Percentiles rank a stretch among this genome's conserved stretches.
Conservation (phyloP, 495 filamentous ascomycete genomes). For the Penicillium canescens region DNA sequence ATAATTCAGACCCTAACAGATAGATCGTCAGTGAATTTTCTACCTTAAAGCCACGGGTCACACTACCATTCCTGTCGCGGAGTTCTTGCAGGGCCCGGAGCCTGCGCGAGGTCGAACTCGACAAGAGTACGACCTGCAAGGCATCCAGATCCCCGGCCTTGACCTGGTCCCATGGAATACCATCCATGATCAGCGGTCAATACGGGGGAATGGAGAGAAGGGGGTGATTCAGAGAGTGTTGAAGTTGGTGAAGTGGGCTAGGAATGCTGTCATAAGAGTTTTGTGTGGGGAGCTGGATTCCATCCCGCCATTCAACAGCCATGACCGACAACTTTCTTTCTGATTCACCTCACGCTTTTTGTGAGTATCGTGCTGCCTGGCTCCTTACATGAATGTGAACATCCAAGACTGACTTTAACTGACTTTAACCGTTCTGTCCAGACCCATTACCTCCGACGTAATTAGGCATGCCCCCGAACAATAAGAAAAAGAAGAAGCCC, state of each 20-base stretch:
- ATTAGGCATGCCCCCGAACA: constrained; percentile 63
- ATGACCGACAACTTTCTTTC: constrained; percentile 20
- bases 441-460: constrained; percentile 13
- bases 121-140: constrained; percentile 45
- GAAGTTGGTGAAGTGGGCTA: constrained; percentile 26
- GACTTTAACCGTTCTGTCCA: constrained; percentile 7
- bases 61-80: constrained; percentile 46
- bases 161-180: constrained; percentile 51
- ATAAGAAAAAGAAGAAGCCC: constrained; percentile 88
- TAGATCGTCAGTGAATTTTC: constrained; percentile 10
- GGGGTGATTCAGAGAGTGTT: constrained; percentile 10
- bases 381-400: too few species aligned
- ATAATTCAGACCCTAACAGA: constrained; percentile 32
- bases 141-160: constrained; percentile 47
- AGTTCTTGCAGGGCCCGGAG: constrained; percentile 49
- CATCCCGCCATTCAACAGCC: constrained; percentile 21
- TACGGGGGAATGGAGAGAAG: constrained; percentile 25
- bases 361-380: constrained; percentile 6
- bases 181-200: constrained; percentile 47
- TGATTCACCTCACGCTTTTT: constrained; percentile 7
- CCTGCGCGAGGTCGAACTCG: constrained; percentile 50
- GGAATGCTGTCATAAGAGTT: constrained; percentile 52
- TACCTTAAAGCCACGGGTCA: constrained; percentile 1
- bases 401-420: not conserved
- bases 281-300: constrained; percentile 30